Percentiles rank a stretch among this genome's conserved stretches.
phyloP scores from a whole-genome alignment of 2,329 filamentous ascomycete species.

The Colletotrichum trifolii region DNA sequence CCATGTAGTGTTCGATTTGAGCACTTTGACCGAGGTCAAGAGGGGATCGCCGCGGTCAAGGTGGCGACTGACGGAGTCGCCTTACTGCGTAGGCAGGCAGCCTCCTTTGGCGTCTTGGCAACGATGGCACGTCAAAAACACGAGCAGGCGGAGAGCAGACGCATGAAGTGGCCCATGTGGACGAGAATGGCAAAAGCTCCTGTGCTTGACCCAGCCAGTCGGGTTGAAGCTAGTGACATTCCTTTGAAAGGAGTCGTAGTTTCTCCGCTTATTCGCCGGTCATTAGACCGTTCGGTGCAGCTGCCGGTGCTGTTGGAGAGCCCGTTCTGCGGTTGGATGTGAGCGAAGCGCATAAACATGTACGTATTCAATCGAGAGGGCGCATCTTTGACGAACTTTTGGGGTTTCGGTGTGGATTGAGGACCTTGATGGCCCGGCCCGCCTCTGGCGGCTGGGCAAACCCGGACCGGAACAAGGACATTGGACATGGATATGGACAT shows the following conservation, averaged over 20 bases:
- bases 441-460: slow-evolving; percentile 25
- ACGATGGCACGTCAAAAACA: too few species aligned
- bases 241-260: background rate
- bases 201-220: background rate
- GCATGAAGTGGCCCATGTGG: background rate
- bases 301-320: background rate
- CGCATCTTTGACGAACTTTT: background rate
- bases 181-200: slow-evolving; percentile 5
- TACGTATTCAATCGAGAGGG: background rate
- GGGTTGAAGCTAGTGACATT: background rate
- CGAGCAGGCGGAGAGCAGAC: too few species aligned
- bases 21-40: too few species aligned
- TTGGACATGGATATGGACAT: background rate
- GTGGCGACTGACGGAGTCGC: background rate
- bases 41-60: background rate
- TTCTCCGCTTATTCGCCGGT: background rate
- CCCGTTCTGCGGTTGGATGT: too few species aligned
- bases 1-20: too few species aligned
- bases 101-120: too few species aligned
- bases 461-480: background rate
- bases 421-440: slow-evolving; percentile 35
- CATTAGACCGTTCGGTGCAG: background rate
- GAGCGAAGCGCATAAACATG: background rate
- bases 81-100: background rate
- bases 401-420: background rate